Evolutionary conservation across 1,284 basidiomycete species (phyloP).

Genomic region (Athelia psychrophila): DNA sequence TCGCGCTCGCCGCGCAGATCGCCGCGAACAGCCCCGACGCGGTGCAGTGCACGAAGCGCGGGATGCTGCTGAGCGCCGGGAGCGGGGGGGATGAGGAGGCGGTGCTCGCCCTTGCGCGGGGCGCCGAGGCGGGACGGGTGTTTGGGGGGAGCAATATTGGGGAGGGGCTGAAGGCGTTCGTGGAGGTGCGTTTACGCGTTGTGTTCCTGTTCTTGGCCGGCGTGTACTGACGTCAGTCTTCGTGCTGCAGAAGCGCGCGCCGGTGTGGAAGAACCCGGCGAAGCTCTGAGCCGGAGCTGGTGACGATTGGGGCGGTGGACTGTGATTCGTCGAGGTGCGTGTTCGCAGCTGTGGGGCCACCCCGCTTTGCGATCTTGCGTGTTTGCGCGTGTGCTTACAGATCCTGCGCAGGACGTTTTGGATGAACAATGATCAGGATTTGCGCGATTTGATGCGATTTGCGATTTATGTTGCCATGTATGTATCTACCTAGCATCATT

Average conservation of each 20-base stretch:
- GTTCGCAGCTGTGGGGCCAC: no score
- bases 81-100: constrained; percentile 52
- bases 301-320: no score
- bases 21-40: constrained; percentile 75
- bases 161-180: constrained; percentile 38
- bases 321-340: no score
- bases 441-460: no score
- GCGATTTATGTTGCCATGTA: no score
- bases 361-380: no score
- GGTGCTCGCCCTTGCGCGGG: constrained; percentile 45
- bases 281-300: no score
- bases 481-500: no score
- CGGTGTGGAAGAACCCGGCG: constrained; percentile 57
- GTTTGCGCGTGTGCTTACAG: no score
- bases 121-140: constrained; percentile 50
- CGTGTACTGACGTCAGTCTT: constrained; percentile 35
- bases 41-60: constrained; percentile 75
- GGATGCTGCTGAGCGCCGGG: constrained; percentile 52
- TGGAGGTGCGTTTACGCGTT: constrained; percentile 18
- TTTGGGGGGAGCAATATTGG: constrained; percentile 70
- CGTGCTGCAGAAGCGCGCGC: constrained; percentile 49
- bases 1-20: constrained; percentile 63
- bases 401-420: no score
- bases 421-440: no score
- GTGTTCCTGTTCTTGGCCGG: constrained; percentile 18